phyloP scores from a whole-genome alignment of 164 flowering plant genomes.

The Magnolia kwangsiensis region DNA sequence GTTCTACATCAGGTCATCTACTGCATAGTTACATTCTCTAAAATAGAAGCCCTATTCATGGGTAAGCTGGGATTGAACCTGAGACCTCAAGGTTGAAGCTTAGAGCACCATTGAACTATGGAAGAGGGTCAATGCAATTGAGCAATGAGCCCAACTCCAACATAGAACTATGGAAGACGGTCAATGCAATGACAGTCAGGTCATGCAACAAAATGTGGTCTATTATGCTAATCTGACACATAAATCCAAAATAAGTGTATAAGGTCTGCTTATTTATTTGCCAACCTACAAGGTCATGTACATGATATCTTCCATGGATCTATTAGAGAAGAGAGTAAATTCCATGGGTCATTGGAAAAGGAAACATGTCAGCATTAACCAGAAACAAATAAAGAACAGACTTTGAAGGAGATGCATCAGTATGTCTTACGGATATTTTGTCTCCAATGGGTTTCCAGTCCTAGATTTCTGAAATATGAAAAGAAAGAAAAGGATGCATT shows the following conservation, averaged over 20 bases:
- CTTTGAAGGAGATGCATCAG: slow-evolving; percentile 7
- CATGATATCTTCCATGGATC: not conserved
- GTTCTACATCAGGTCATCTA: too few relatives aligned
- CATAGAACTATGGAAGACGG: not conserved
- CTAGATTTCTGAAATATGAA: slow-evolving; percentile 60
- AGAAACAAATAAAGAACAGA: not conserved
- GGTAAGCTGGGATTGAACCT: too few relatives aligned
- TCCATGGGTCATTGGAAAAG: not conserved
- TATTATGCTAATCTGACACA: not conserved
- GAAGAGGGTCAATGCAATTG: not conserved
- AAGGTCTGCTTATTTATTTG: not conserved
- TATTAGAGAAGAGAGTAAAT: not conserved
- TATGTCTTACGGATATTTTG: slow-evolving; percentile 84
- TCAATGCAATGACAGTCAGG: not conserved
- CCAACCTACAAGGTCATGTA: not conserved
- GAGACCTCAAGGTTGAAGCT: not conserved
- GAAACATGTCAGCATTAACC: not conserved
- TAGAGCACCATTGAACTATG: not conserved
- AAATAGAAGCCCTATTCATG: too few relatives aligned
- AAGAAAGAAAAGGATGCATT: not conserved
- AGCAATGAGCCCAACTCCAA: not conserved
- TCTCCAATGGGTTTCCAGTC: slow-evolving; percentile 72
- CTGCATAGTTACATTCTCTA: too few relatives aligned
- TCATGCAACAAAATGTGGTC: not conserved
- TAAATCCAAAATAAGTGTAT: not conserved